These are phyloP conservation scores for Phytophthora ramorum DNA, from an alignment of 352 stramenopile species.

Conservation along the genomic window DNA sequence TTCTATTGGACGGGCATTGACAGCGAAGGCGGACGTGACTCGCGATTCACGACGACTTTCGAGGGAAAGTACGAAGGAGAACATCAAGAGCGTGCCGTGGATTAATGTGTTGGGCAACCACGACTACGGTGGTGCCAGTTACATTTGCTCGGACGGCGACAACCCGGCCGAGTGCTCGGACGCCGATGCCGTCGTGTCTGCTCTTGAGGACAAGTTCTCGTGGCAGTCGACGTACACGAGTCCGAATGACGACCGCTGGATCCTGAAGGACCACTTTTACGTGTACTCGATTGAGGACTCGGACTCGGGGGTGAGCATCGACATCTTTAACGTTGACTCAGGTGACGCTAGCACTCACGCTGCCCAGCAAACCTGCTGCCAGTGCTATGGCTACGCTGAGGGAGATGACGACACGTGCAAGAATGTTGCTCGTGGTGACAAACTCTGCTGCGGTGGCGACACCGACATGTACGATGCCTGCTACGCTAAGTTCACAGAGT, in stretches of 20 bases:
- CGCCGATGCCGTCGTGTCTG: slow-evolving; percentile 31
- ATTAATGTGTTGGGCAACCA: slow-evolving; percentile 78
- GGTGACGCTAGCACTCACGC: slow-evolving; percentile 60
- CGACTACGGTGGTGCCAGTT: slow-evolving; percentile 68
- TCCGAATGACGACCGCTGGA: slow-evolving; percentile 61
- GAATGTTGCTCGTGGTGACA: slow-evolving; percentile 49
- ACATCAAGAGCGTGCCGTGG: slow-evolving; percentile 61
- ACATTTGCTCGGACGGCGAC: slow-evolving; percentile 55
- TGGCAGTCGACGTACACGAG: slow-evolving; percentile 58
- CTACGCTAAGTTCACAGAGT: slow-evolving; percentile 46
- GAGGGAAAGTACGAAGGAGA: slow-evolving; percentile 60
- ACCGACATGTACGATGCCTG: slow-evolving; percentile 53
- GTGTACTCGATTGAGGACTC: slow-evolving; percentile 53
- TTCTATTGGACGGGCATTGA: slow-evolving; percentile 78
- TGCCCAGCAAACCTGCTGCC: slow-evolving; percentile 59
- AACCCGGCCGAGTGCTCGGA: slow-evolving; percentile 37
- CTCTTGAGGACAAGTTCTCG: slow-evolving; percentile 49
- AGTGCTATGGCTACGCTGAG: slow-evolving; percentile 64
- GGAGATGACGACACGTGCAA: slow-evolving; percentile 48
- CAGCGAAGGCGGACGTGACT: slow-evolving; percentile 44
- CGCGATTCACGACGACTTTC: slow-evolving; percentile 64
- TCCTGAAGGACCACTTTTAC: slow-evolving; percentile 68
- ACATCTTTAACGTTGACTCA: slow-evolving; percentile 72
- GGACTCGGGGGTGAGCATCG: slow-evolving; percentile 50
- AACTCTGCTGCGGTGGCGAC: slow-evolving; percentile 46